Evolutionary conservation across 345 rosid species (phyloP), one percentile per base, ranked within the genome.

Genomic region (Gossypium bickii): DNA sequence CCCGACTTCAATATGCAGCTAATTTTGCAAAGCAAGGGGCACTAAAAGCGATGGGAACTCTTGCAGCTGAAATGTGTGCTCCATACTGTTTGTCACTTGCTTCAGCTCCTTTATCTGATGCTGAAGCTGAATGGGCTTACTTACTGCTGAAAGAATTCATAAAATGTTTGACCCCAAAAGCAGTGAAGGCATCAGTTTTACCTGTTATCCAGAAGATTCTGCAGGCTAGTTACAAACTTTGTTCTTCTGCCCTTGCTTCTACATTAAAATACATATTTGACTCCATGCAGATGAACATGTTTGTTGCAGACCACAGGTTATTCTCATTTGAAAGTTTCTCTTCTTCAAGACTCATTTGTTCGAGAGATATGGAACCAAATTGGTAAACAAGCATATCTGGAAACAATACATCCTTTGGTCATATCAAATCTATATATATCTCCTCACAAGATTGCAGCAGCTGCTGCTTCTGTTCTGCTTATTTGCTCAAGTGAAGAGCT

Each of bases 401-500:
- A 88, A 80, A 81, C 78, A 64, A 57, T 92, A 78, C 97, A 93
- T 81, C 90, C 96, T 60, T 76, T 88, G 78, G 92, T 92, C 70
- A 84, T 93, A 83, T 84, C 97, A 78, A 92, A 92, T 86, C 85
- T 93, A 82, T 83, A 85, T 75, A 80, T 75, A 83, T 81, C 90
- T 83, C 90, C 91, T 51, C 89, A 89, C 71, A 92, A 88, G 88
- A 87, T 87, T 78, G 88, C 96, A 41, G 93, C 97, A 16, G 85
- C 89, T 62, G 97, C 90, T 85, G 97, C 98, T 79, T 88, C 98
- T 73, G 97, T 94, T 81, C 80, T 94, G 78, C 84, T 94, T 78
- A 88, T 94, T 76, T 88, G 91, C 78, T 92, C 98, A 49, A 88
- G 97, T 74, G 98, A 94, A 86, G 98, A 94, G 88, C 93, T 92